phyloP scores from a whole-genome alignment of 176 grass and related monocot genomes.

The Triticum monococcum region DNA sequence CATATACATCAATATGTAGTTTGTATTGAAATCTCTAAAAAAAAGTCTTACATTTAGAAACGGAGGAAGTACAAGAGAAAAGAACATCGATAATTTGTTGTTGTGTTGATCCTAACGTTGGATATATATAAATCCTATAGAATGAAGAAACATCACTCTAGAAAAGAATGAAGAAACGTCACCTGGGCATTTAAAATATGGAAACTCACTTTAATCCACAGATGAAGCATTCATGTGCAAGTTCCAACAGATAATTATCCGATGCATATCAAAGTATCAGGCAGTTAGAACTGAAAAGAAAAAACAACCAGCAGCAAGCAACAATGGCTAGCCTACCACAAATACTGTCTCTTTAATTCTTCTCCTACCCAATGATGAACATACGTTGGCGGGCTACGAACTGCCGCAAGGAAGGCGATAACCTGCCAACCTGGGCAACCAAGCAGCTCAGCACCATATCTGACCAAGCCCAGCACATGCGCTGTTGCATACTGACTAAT shows the following conservation, averaged over 20 bases:
- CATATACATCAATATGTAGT: too few relatives aligned
- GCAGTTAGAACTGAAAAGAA: neutral
- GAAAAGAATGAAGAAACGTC: neutral
- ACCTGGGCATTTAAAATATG: neutral
- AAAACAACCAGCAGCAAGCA: neutral
- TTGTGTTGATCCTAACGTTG: too few relatives aligned
- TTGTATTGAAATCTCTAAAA: too few relatives aligned
- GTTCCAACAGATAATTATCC: neutral
- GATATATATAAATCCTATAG: neutral
- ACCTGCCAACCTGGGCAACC: slow-evolving; percentile 47
- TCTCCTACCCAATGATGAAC: neutral
- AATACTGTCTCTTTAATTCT: neutral
- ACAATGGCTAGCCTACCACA: slow-evolving; percentile 15
- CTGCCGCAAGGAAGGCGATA: slow-evolving; percentile 40
- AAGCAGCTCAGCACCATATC: neutral
- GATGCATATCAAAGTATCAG: neutral
- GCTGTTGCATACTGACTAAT: neutral
- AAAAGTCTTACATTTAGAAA: too few relatives aligned
- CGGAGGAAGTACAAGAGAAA: too few relatives aligned
- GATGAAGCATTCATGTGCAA: neutral
- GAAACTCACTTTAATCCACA: neutral
- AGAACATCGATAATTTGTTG: too few relatives aligned
- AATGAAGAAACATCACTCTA: neutral
- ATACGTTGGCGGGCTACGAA: neutral
- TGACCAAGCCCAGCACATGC: neutral